Percentiles rank a stretch among this genome's conserved stretches.
Conservation (phyloP, 345 rosid genomes). For the Clausena lansium region DNA sequence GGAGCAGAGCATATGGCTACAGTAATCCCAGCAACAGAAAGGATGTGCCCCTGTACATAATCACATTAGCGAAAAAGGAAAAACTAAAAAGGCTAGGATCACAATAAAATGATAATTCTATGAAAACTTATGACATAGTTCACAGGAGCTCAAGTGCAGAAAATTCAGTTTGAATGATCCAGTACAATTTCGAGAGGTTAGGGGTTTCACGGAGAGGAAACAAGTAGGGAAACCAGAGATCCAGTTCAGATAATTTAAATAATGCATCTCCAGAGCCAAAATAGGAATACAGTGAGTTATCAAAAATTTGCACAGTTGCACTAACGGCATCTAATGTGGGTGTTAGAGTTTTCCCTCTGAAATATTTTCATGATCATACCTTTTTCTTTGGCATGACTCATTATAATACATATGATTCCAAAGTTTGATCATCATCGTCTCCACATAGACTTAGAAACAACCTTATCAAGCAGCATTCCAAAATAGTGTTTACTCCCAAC, state of each 20-base stretch:
- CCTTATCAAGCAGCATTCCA: neutral
- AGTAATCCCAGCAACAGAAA: slow-evolving; percentile 78
- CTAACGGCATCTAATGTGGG: neutral
- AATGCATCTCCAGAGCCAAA: neutral
- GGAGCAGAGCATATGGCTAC: slow-evolving; percentile 81
- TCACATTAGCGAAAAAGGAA: slow-evolving; percentile 12
- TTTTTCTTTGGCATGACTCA: neutral
- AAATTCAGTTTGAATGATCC: neutral
- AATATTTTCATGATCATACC: neutral
- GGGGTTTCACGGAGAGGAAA: neutral
- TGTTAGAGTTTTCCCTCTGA: neutral
- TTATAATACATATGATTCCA: neutral
- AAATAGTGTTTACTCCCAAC: neutral
- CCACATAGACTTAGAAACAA: neutral
- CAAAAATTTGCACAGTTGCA: neutral
- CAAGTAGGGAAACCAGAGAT: neutral
- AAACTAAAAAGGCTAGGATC: neutral
- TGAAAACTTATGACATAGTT: neutral
- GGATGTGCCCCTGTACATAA: slow-evolving; percentile 68
- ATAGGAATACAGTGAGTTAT: neutral
- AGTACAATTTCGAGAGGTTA: neutral
- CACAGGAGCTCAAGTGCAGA: neutral
- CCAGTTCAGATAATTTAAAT: neutral
- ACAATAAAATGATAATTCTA: neutral
- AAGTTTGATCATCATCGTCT: neutral